Evolutionary conservation across 2,329 filamentous ascomycete genomes (phyloP).

Genomic region (Phialocephala sp.): DNA sequence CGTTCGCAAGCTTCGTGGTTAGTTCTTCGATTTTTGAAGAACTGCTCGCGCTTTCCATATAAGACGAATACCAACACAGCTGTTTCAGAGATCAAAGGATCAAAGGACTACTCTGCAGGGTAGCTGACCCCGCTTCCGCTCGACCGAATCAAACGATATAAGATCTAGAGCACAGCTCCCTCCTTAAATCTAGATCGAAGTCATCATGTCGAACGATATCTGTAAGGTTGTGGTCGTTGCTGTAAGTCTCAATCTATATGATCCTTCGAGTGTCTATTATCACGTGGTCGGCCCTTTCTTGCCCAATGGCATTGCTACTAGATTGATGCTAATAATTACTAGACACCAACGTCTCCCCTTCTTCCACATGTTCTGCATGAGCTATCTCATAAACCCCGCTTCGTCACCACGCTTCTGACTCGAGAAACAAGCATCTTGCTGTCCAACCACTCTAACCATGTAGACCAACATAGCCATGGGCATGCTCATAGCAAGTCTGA

Average conservation of each 20-base stretch:
- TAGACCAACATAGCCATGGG: slow-evolving; percentile 3
- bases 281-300: neutral
- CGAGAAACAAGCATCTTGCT: slow-evolving; percentile 21
- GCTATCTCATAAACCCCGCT: slow-evolving; percentile 15
- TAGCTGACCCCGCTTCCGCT: slow-evolving; percentile 18
- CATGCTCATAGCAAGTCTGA: slow-evolving; percentile 6
- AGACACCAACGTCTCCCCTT: slow-evolving; percentile 30
- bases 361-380: slow-evolving; percentile 25
- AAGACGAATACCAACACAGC: neutral
- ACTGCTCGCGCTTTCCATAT: neutral
- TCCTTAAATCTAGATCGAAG: neutral
- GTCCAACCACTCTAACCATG: neutral
- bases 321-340: neutral
- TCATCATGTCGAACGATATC: slow-evolving; percentile 2
- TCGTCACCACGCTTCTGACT: slow-evolving; percentile 24
- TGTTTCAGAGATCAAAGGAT: neutral
- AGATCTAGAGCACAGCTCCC: too few species aligned
- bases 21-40: neutral
- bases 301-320: neutral
- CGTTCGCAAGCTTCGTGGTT: neutral
- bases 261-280: neutral
- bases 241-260: slow-evolving; percentile 13
- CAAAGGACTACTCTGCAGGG: neutral
- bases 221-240: slow-evolving; percentile 18
- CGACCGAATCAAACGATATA: slow-evolving; percentile 6